These are phyloP conservation scores for Phytophthora pistaciae DNA, from an alignment of 352 stramenopile genomes.

Conservation along the genomic window DNA sequence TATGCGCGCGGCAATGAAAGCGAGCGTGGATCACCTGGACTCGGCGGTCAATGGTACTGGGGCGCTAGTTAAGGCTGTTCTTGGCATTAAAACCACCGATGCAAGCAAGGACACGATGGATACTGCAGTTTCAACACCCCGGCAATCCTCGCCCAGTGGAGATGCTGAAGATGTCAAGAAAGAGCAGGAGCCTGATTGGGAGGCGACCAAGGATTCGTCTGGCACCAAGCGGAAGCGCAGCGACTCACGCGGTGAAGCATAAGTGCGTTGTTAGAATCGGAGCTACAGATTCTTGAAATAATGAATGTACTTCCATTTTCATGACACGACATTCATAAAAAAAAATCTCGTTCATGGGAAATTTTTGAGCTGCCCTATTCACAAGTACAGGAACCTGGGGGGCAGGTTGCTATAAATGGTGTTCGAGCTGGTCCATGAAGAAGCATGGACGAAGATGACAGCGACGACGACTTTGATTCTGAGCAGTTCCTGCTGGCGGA, in stretches of 20 bases:
- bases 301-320: too few relatives aligned
- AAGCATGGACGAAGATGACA: slow-evolving; percentile 13
- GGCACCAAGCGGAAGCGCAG: slow-evolving; percentile 47
- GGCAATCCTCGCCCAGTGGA: background rate
- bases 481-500: slow-evolving; percentile 60
- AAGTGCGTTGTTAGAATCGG: too few relatives aligned
- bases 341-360: too few relatives aligned
- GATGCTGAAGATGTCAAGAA: slow-evolving; percentile 27
- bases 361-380: too few relatives aligned
- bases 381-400: too few relatives aligned
- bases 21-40: slow-evolving; percentile 77
- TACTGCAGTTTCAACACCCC: slow-evolving; percentile 9
- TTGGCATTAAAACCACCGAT: slow-evolving; percentile 47
- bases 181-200: slow-evolving; percentile 13
- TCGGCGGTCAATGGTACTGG: slow-evolving; percentile 67
- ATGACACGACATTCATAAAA: too few relatives aligned
- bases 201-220: slow-evolving; percentile 6
- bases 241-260: slow-evolving; percentile 21
- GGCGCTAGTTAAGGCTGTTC: slow-evolving; percentile 76
- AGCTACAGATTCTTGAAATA: background rate
- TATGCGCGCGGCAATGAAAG: slow-evolving; percentile 82
- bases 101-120: slow-evolving; percentile 24
- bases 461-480: slow-evolving; percentile 38
- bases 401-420: background rate
- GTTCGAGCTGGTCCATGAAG: too few relatives aligned